Evolutionary conservation across 2,329 filamentous ascomycete genomes (phyloP), one percentile per base, ranked within the genome.

Genomic region (Lecanicillium sp.): DNA sequence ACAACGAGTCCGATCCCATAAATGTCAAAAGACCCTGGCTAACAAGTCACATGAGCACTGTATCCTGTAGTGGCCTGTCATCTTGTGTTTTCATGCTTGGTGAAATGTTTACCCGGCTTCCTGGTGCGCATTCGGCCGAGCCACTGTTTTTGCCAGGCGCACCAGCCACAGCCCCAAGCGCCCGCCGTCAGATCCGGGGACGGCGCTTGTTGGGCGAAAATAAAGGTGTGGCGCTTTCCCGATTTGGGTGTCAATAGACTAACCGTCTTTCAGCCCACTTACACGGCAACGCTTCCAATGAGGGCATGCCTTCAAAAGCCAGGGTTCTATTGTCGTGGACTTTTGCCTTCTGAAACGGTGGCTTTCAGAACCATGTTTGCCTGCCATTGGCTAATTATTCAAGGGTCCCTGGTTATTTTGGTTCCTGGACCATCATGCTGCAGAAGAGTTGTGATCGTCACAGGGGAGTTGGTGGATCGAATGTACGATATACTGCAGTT

Each of bases 231-330:
- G 15, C 12, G 14, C n/a, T 42, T 42, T 42, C 40, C 40, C 37
- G 37, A 42, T 42, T 28, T 14, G 40, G 40, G 40, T 35, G 22
- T 42, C 40, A 42, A 42, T 42, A 42, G 40, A 33, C 30, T 19
- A 19, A 20, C 35, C 31, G 31, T 19, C 14, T 28, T 22, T 22
- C 37, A 7, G 27, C 20, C 40, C 16, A 38, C 15, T 29, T 29
- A 18, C 39, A 29, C 18, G 17, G 25, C 20, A 9, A 9, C 25
- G 6, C 27, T 9, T 15, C 22, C 27, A 17, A 17, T n/a, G 13
- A 25, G 16, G 12, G 22, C 12, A 29, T 15, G 9, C 16, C 25
- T 17, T 17, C 15, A 28, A 13, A 27, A 7, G 6, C 19, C n/a
- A 18, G 5, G 5, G 11, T 33, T 18, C 16, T 15, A 18, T 12